Base-by-base conservation (phyloP, 2,329 filamentous ascomycete species). In the Onygenales sp. region DNA sequence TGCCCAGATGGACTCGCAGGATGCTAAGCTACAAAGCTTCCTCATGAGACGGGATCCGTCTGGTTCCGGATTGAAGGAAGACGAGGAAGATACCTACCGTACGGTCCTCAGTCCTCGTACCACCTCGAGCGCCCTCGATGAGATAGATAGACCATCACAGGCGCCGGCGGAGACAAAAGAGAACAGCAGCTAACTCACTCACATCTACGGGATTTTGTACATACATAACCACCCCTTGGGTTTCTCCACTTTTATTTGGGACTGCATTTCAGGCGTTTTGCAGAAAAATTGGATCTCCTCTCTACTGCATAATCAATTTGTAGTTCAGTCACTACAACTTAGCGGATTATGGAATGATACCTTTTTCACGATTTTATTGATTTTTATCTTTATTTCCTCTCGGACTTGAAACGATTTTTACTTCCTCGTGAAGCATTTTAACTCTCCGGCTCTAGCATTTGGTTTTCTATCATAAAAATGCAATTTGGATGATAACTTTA, bases 1-100 rank as follows among this genome's bases (percentile, higher is more conserved):
- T 63, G 72, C 65, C 73, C 71, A 62, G 76, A 80, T 64, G 60
- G 57, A 60, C 9, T 68, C 69, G 7, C 60, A 63, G 52, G 79
- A 87, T 57, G 82, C 84, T 63, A 78, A 89, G 51, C 84, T 97
- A 41, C 80, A 89, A 60, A 82, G 74, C 52, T 97, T 97, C 64
- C 60, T 97, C 55, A 81, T 82, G 62, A 82, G 87, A 55, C 78
- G 89, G 59, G 86, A 93, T 63, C 79, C 79, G 13, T 69, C 68
- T 1, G 72, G 73, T 11, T 69, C 65, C 57, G 73, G 73, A 5
- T 60, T 75, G 51, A 74, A 73, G 55, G 69, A 72, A 38, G 67
- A 70, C 32, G 72, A 75, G 55, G 66, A 71, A 41, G 57, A 64
- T n/a, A 62, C 69, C 10, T 76, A 76, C 61, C 62, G 66, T 39